These are phyloP conservation scores for Rhodotorula sphaerocarpa DNA, from an alignment of 768 basidiomycete genomes.

Conservation along the genomic window DNA sequence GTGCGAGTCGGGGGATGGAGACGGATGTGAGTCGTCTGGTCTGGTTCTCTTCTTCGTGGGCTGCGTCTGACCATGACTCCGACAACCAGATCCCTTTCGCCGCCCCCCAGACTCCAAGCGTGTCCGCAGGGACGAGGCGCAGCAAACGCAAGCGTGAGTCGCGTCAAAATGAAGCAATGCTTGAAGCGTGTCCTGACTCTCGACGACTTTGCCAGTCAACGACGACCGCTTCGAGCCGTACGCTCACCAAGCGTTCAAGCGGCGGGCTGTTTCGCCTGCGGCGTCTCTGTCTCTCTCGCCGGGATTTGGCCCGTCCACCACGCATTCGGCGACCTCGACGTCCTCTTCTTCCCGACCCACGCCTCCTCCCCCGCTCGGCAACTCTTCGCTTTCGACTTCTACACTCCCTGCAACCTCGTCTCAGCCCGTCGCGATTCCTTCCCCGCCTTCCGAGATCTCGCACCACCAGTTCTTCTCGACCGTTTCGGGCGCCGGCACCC, in stretches of 20 bases:
- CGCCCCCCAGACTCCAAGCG: constrained; percentile 25
- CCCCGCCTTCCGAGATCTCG: neutral
- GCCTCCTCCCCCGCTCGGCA: neutral
- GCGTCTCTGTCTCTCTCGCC: constrained; percentile 29
- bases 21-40: constrained; percentile 10
- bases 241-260: constrained; percentile 37
- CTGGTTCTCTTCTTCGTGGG: no score
- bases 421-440: constrained; percentile 24
- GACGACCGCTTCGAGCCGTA: constrained; percentile 38
- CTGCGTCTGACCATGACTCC: no score
- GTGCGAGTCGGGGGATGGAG: constrained; percentile 14
- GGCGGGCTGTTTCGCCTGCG: constrained; percentile 38
- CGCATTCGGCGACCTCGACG: neutral
- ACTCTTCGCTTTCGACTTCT: neutral
- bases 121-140: constrained; percentile 16
- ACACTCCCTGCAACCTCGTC: neutral
- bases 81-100: neutral
- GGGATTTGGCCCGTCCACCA: neutral
- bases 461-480: constrained; percentile 18
- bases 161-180: no score
- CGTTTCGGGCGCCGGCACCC: neutral
- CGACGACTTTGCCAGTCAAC: constrained; percentile 3
- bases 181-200: neutral
- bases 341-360: neutral
- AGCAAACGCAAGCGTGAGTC: constrained; percentile 36